These are phyloP conservation scores for Chrysoporthe cubensis DNA, from an alignment of 2,329 filamentous ascomycete genomes.

Conservation along the genomic window DNA sequence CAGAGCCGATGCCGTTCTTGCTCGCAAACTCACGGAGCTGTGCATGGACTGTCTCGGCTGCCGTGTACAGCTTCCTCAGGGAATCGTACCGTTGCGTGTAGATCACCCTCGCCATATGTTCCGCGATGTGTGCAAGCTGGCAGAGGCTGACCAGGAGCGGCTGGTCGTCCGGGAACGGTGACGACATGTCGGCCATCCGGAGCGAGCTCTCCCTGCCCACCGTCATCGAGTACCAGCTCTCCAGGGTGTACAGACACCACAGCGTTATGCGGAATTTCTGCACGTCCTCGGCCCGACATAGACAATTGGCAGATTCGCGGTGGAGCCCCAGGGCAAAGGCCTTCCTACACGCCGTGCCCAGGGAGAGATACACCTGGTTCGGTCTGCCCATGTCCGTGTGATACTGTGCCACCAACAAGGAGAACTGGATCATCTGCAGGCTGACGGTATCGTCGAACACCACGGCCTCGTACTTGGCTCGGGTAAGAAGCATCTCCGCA, in stretches of 20 bases:
- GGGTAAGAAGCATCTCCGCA: constrained; percentile 34
- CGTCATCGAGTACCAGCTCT: constrained; percentile 33
- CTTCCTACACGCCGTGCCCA: constrained; percentile 35
- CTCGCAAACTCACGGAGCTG: constrained; percentile 34
- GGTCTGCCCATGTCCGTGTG: constrained; percentile 37
- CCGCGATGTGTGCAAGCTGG: constrained; percentile 32
- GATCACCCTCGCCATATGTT: constrained; percentile 30
- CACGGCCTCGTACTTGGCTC: constrained; percentile 34
- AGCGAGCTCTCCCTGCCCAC: constrained; percentile 32
- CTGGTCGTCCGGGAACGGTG: constrained; percentile 31
- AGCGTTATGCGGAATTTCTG: constrained; percentile 35
- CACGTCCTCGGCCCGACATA: constrained; percentile 30
- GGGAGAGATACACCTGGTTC: constrained; percentile 36
- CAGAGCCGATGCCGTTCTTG: constrained; percentile 30
- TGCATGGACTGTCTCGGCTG: constrained; percentile 33
- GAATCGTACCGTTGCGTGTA: constrained; percentile 36
- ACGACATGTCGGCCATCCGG: constrained; percentile 34
- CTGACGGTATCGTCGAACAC: constrained; percentile 38
- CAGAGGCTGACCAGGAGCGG: constrained; percentile 31
- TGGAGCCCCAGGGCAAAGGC: constrained; percentile 38
- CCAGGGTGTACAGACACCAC: constrained; percentile 38
- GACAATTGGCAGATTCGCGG: constrained; percentile 31
- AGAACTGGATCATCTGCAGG: constrained; percentile 38
- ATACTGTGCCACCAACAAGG: constrained; percentile 35
- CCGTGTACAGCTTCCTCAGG: constrained; percentile 33